Evolutionary conservation across 2,329 filamentous ascomycete species (phyloP), one percentile per base, ranked within the genome.

Genomic region (Monosporascus sp.): DNA sequence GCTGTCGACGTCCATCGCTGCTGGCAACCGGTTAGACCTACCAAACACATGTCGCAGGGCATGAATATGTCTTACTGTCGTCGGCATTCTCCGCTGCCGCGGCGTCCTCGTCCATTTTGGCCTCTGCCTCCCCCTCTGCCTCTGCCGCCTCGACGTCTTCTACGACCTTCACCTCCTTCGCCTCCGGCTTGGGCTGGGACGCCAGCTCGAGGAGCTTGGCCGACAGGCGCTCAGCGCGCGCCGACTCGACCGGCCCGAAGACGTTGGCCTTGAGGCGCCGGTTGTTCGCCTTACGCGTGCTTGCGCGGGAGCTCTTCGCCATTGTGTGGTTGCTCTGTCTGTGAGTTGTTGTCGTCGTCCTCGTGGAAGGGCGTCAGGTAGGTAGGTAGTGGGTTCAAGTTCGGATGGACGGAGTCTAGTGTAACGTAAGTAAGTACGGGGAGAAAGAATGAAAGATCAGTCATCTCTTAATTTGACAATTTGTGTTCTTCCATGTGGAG

Each of bases 231-330:
- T 92, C 87, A 51, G 86, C 87, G 62, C 93, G 84, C 46, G 88
- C 91, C 64, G 81, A 76, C 70, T 93, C 90, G 52, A 86, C 85
- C 17, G 93, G 93, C 1, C 87, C 90, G 73, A 96, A 97, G 60
- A 97, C 87, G 60, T 84, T 85, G 60, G 83, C 78, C 71, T 92
- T 92, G 60, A 96, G 81, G 64, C 83, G 86, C 62, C 83, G 80
- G 75, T 91, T 91, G 77, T 97, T 97, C 66, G 81, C 80, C 77
- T 97, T 97, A 65, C 80, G 84, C 61, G 82, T 78, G 69, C 87
- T 95, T 60, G 92, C 83, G 70, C 93, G 82, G 56, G 88, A 78
- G 69, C 90, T 88, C 71, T 96, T 97, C 24, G 92, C 93, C 93
- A 97, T 97, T 62, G 58, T 63, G 53, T 51, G 24, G 43, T 48